phyloP scores from a whole-genome alignment of 148 eudicot species.

The Amaranthus cruentus region DNA sequence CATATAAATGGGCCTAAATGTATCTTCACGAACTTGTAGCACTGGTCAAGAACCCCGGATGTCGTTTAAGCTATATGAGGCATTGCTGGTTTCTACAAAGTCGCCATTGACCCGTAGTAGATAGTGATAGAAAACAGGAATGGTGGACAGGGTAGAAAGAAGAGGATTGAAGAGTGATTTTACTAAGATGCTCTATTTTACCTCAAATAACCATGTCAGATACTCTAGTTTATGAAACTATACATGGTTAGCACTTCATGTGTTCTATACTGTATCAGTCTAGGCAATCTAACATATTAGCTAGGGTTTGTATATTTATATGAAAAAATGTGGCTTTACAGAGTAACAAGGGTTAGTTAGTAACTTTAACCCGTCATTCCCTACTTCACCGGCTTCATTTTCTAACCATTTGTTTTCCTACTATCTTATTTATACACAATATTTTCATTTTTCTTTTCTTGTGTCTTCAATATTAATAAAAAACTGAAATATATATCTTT shows the following conservation, averaged over 20 bases:
- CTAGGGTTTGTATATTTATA: too few relatives aligned
- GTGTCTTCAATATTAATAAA: not conserved
- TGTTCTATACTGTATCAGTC: too few relatives aligned
- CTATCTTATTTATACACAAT: not conserved
- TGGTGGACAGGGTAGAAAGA: not conserved
- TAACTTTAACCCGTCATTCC: not conserved
- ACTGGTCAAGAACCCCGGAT: too few relatives aligned
- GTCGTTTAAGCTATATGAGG: too few relatives aligned
- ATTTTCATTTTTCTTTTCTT: not conserved
- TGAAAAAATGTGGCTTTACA: not conserved
- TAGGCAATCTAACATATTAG: too few relatives aligned
- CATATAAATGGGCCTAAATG: too few relatives aligned
- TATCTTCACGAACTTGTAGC: too few relatives aligned
- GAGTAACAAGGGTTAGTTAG: not conserved
- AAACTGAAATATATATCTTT: not conserved
- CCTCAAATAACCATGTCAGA: not conserved
- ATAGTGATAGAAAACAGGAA: not conserved
- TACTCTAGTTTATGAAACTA: not conserved
- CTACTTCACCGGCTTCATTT: not conserved
- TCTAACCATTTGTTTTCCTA: not conserved
- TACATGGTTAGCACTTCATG: too few relatives aligned
- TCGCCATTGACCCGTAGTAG: not conserved
- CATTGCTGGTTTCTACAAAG: not conserved
- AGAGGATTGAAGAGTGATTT: not conserved
- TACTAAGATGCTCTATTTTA: not conserved